These are phyloP conservation scores for Fusarium gaditjirri DNA, from an alignment of 2,329 filamentous ascomycete species.

Conservation along the genomic window DNA sequence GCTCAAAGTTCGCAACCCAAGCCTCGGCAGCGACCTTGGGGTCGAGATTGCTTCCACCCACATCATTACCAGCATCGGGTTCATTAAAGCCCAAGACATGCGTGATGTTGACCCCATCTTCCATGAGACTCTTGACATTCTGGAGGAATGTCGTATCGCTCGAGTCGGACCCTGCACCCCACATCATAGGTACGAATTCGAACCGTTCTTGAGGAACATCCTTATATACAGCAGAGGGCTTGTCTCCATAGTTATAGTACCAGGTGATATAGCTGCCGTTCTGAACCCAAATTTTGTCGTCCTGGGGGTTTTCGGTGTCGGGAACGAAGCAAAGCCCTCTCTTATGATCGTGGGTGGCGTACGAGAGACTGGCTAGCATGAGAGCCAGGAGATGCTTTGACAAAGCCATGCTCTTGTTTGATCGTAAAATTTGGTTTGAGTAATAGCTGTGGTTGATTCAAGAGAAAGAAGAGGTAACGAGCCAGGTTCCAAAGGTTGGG, in stretches of 20 bases:
- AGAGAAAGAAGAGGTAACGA: background rate
- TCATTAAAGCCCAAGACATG: slow-evolving; percentile 84
- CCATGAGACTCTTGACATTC: slow-evolving; percentile 66
- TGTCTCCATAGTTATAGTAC: slow-evolving; percentile 83
- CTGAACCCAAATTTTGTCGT: slow-evolving; percentile 73
- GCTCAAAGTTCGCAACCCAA: slow-evolving; percentile 79
- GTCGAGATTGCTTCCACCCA: slow-evolving; percentile 71
- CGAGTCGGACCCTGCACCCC: slow-evolving; percentile 65
- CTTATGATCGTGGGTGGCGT: slow-evolving; percentile 59
- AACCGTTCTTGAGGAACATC: slow-evolving; percentile 64
- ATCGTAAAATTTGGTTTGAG: background rate
- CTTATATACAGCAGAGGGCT: slow-evolving; percentile 64
- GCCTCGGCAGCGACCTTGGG: slow-evolving; percentile 70
- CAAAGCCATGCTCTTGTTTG: slow-evolving; percentile 15
- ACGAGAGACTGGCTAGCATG: slow-evolving; percentile 38
- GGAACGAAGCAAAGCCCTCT: slow-evolving; percentile 79
- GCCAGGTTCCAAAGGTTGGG: background rate
- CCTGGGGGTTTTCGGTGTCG: slow-evolving; percentile 62
- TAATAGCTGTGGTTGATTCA: background rate
- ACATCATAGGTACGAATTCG: slow-evolving; percentile 85
- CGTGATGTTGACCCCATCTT: slow-evolving; percentile 65
- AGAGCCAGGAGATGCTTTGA: slow-evolving; percentile 28
- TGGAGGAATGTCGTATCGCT: slow-evolving; percentile 70
- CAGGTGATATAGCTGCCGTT: slow-evolving; percentile 72
- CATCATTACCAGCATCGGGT: slow-evolving; percentile 67